Percentiles rank a stretch among this genome's conserved stretches.
Evolutionary conservation across 805 yeast genomes (phyloP).

Genomic region (Suhomyces prunicola): DNA sequence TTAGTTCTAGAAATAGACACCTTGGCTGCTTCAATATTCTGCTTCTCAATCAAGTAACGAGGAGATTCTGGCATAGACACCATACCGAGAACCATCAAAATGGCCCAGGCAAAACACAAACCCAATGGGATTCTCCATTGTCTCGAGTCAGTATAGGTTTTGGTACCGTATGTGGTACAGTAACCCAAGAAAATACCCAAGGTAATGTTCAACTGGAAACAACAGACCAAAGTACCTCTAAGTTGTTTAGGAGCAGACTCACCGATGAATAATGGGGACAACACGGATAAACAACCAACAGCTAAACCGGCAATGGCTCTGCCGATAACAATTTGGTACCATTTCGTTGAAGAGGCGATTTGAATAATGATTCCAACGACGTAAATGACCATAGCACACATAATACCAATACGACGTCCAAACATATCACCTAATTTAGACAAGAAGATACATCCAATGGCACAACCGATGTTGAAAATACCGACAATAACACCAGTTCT

Average conservation of each 20-base stretch:
- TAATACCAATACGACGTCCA: slow-evolving; percentile 60
- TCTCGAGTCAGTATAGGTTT: slow-evolving; percentile 46
- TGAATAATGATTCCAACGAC: slow-evolving; percentile 61
- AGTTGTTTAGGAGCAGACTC: slow-evolving; percentile 68
- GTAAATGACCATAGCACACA: slow-evolving; percentile 52
- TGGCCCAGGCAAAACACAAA: slow-evolving; percentile 45
- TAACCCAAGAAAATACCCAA: slow-evolving; percentile 70
- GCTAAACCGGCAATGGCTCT: slow-evolving; percentile 67
- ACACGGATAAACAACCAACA: slow-evolving; percentile 68
- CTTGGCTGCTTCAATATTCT: slow-evolving; percentile 51
- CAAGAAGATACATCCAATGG: slow-evolving; percentile 63
- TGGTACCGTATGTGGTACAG: slow-evolving; percentile 64
- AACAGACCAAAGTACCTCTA: slow-evolving; percentile 69
- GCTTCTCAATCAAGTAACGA: slow-evolving; percentile 53
- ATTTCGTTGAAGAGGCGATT: slow-evolving; percentile 48
- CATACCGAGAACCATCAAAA: slow-evolving; percentile 49
- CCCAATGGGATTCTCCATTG: slow-evolving; percentile 72
- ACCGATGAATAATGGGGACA: slow-evolving; percentile 63
- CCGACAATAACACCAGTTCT: slow-evolving; percentile 53
- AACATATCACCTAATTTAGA: slow-evolving; percentile 55
- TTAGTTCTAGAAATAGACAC: slow-evolving; percentile 55
- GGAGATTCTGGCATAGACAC: slow-evolving; percentile 69
- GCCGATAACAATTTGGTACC: slow-evolving; percentile 67
- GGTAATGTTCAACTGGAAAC: slow-evolving; percentile 68
- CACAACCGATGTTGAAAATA: slow-evolving; percentile 67